Conservation (phyloP, 495 filamentous ascomycete genomes). For the Aspergillus bertholletiae region DNA sequence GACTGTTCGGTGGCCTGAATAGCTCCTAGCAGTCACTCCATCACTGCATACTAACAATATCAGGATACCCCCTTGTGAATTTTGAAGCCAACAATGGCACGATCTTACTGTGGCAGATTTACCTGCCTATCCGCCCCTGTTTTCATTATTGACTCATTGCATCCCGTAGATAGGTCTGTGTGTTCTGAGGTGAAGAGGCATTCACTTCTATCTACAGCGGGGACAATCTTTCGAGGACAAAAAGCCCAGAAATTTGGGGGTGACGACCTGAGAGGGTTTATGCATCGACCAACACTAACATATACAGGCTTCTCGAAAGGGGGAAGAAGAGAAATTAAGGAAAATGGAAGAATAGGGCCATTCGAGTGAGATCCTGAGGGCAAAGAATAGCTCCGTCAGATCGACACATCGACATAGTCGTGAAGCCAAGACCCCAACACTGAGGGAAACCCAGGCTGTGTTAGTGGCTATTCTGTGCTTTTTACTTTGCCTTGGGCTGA, state of each 20-base stretch:
- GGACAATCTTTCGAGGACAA: neutral
- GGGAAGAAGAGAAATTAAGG: neutral
- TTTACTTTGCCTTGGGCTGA: neutral
- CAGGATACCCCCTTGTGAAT: neutral
- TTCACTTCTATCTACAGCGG: neutral
- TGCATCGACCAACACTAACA: neutral
- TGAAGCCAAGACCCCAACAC: slow-evolving; percentile 3
- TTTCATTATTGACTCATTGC: neutral
- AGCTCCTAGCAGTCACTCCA: neutral
- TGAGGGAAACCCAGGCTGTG: neutral
- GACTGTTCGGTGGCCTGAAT: neutral
- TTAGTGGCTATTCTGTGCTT: neutral
- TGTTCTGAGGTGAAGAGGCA: neutral
- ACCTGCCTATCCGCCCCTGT: neutral
- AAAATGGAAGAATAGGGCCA: neutral
- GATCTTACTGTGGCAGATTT: neutral
- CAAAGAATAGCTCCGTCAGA: neutral
- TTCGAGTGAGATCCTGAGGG: neutral
- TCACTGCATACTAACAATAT: neutral
- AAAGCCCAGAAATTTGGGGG: neutral
- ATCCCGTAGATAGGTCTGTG: slow-evolving; percentile 7
- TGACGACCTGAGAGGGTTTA: neutral
- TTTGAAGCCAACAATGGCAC: neutral
- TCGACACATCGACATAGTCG: neutral
- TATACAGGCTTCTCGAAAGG: neutral